Conservation (phyloP, 352 stramenopile species). For the Phytophthora fragariaefolia region DNA sequence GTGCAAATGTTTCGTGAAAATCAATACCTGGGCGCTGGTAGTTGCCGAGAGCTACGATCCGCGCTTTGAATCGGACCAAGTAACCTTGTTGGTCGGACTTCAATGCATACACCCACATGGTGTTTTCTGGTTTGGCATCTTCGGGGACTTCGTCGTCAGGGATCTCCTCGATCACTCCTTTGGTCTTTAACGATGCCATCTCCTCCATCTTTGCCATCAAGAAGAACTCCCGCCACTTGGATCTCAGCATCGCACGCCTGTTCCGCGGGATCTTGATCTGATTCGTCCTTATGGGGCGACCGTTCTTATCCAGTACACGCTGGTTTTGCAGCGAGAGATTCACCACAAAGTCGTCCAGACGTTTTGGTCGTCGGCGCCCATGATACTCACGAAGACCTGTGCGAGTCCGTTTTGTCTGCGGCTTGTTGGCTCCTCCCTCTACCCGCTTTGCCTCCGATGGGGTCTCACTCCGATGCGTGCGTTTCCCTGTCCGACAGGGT, state of each 20-base stretch:
- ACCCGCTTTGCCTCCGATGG: constrained; percentile 3
- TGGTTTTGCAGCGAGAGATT: not conserved
- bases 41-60: too few species aligned
- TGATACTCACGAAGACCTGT: constrained; percentile 4
- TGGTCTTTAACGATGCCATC: too few species aligned
- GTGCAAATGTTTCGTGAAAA: too few species aligned
- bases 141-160: too few species aligned
- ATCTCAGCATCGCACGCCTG: constrained; percentile 3
- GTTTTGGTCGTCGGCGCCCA: not conserved
- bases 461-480: constrained; percentile 7
- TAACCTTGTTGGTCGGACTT: too few species aligned
- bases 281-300: not conserved
- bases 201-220: constrained; percentile 3
- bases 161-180: too few species aligned
- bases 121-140: too few species aligned
- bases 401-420: not conserved
- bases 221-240: constrained; percentile 3
- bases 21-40: too few species aligned
- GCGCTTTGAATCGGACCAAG: too few species aligned
- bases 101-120: too few species aligned
- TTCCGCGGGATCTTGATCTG: not conserved
- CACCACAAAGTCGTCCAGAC: constrained; percentile 8
- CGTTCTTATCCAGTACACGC: not conserved
- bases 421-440: constrained; percentile 1
- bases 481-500: not conserved